Conservation (phyloP, 495 filamentous ascomycete species). For the Tuber indicum region DNA sequence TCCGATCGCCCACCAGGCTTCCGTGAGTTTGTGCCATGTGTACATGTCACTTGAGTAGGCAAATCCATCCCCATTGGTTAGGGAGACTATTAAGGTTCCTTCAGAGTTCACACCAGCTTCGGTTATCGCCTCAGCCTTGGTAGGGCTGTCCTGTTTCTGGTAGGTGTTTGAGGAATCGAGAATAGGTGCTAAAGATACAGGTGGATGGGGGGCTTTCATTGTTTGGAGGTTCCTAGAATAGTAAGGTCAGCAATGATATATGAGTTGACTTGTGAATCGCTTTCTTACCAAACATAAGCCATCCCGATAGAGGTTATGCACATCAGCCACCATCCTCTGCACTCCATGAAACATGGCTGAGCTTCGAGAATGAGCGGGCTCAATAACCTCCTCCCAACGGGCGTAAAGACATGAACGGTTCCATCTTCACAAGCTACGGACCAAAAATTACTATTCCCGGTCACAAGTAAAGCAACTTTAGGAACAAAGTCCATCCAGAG, state of each 20-base stretch:
- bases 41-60: conserved; percentile 74
- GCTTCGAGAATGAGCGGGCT: conserved; percentile 82
- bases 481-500: conserved; percentile 94
- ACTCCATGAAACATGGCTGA: conserved; percentile 88
- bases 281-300: conserved; percentile 70
- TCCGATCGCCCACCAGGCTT: conserved; percentile 96
- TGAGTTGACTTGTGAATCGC: neutral
- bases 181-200: conserved; percentile 80
- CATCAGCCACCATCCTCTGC: conserved; percentile 78
- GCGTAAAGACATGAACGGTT: conserved; percentile 87
- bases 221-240: conserved; percentile 60
- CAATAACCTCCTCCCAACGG: conserved; percentile 78
- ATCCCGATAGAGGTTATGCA: conserved; percentile 82
- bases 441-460: conserved; percentile 87
- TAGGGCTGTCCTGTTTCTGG: conserved; percentile 64
- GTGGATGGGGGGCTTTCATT: conserved; percentile 78
- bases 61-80: conserved; percentile 91
- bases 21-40: conserved; percentile 88
- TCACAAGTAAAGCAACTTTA: conserved; percentile 70
- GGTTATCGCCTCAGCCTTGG: conserved; percentile 79
- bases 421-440: conserved; percentile 89
- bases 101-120: conserved; percentile 83
- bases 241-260: conserved; percentile 11
- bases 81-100: conserved; percentile 72
- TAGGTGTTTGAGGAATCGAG: conserved; percentile 69